Conservation (phyloP, 2,329 filamentous ascomycete genomes). For the Aspergillus unguis region DNA sequence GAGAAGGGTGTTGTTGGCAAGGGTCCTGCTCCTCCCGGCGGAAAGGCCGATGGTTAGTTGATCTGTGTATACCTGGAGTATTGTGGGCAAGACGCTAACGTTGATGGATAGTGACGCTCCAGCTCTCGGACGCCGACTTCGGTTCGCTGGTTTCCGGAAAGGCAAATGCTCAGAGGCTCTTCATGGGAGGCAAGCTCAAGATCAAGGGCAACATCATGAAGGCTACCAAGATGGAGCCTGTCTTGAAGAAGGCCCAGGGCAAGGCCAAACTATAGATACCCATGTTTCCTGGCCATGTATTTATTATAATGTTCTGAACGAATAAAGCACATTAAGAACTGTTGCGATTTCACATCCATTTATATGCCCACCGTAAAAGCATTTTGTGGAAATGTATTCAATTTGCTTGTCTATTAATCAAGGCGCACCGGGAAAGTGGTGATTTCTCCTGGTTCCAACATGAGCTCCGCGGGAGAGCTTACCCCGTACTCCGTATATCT, state of each 20-base stretch:
- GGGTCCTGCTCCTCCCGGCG: constrained; percentile 64
- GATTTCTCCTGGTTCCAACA: too few relatives aligned
- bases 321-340: not conserved
- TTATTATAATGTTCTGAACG: not conserved
- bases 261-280: constrained; percentile 74
- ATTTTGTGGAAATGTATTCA: not conserved
- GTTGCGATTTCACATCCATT: not conserved
- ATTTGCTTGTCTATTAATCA: too few relatives aligned
- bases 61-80: not conserved
- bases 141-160: constrained; percentile 76
- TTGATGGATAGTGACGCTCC: constrained; percentile 67
- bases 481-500: too few relatives aligned
- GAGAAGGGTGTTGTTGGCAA: constrained; percentile 77
- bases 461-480: too few relatives aligned
- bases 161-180: constrained; percentile 89
- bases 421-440: too few relatives aligned
- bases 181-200: constrained; percentile 99
- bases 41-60: constrained; percentile 74
- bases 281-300: constrained; percentile 2
- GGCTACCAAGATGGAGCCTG: constrained; percentile 89
- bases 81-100: not conserved
- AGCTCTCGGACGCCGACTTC: constrained; percentile 83
- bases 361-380: not conserved
- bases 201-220: constrained; percentile 98
- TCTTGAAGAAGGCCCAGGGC: constrained; percentile 80